Evolutionary conservation across 345 rosid species (phyloP).

Genomic region (Excoecaria cochinchinensis): DNA sequence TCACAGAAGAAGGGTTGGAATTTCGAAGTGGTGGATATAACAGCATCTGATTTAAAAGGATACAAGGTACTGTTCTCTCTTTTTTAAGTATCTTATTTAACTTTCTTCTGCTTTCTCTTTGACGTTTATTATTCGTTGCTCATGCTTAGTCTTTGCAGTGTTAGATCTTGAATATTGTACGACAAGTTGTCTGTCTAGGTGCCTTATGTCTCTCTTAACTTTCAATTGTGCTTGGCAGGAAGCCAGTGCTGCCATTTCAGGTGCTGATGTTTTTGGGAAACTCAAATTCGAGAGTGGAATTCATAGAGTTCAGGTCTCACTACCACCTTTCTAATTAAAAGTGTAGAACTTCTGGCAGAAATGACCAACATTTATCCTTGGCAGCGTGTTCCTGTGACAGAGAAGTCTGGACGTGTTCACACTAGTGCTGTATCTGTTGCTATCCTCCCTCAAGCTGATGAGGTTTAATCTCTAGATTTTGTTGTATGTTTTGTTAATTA

Average conservation of each 20-base stretch:
- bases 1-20: conserved; percentile 88
- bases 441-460: conserved; percentile 96
- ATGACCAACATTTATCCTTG: conserved; percentile 27
- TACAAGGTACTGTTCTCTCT: conserved; percentile 55
- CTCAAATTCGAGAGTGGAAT: conserved; percentile 99
- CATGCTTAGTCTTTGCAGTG: background rate
- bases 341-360: conserved; percentile 9
- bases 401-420: conserved; percentile 89
- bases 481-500: background rate
- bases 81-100: background rate
- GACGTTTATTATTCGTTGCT: background rate
- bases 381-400: conserved; percentile 97
- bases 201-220: conserved; percentile 22
- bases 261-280: conserved; percentile 77
- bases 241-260: conserved; percentile 91
- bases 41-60: conserved; percentile 86
- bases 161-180: background rate
- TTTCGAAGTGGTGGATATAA: conserved; percentile 74
- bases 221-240: conserved; percentile 48
- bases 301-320: conserved; percentile 89
- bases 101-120: background rate
- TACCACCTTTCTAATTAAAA: background rate
- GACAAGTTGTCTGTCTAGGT: conserved; percentile 12
- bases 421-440: conserved; percentile 97
- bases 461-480: conserved; percentile 48